Conservation (phyloP, 2,329 filamentous ascomycete species). For the Xylaria digitata region DNA sequence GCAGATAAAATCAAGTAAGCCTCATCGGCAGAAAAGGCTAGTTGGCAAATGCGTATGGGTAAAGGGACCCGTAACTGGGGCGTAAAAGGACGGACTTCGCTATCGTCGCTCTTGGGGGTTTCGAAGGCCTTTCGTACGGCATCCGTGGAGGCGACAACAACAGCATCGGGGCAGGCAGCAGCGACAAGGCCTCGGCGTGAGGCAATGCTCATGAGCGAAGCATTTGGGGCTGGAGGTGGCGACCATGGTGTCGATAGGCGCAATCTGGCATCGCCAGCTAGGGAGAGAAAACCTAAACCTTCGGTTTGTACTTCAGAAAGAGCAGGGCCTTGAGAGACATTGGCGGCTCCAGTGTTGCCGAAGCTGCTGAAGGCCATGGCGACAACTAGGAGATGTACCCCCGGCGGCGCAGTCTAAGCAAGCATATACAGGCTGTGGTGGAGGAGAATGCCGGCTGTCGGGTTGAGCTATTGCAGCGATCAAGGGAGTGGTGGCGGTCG, state of each 20-base stretch:
- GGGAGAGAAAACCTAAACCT: conserved; percentile 83
- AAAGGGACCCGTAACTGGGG: conserved; percentile 80
- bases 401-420: conserved; percentile 29
- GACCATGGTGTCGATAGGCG: conserved; percentile 85
- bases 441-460: conserved; percentile 13
- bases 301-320: conserved; percentile 85
- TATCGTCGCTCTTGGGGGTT: conserved; percentile 66
- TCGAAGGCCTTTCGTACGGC: conserved; percentile 81
- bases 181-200: conserved; percentile 83
- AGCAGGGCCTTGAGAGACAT: conserved; percentile 68
- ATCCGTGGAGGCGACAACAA: conserved; percentile 82
- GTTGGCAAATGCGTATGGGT: conserved; percentile 82
- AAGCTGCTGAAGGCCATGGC: conserved; percentile 47
- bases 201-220: conserved; percentile 86
- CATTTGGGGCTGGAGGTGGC: conserved; percentile 76
- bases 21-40: conserved; percentile 92
- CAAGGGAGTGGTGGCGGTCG: conserved; percentile 11
- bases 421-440: conserved; percentile 37
- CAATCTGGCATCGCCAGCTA: conserved; percentile 84
- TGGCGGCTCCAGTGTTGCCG: conserved; percentile 46
- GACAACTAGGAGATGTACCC: conserved; percentile 31
- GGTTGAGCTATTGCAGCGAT: conserved; percentile 6
- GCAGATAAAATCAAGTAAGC: conserved; percentile 84
- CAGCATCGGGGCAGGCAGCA: conserved; percentile 83
- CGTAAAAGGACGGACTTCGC: conserved; percentile 75